phyloP scores from a whole-genome alignment of 192 early-diverging fungal genomes.

The Coemansia sp. region DNA sequence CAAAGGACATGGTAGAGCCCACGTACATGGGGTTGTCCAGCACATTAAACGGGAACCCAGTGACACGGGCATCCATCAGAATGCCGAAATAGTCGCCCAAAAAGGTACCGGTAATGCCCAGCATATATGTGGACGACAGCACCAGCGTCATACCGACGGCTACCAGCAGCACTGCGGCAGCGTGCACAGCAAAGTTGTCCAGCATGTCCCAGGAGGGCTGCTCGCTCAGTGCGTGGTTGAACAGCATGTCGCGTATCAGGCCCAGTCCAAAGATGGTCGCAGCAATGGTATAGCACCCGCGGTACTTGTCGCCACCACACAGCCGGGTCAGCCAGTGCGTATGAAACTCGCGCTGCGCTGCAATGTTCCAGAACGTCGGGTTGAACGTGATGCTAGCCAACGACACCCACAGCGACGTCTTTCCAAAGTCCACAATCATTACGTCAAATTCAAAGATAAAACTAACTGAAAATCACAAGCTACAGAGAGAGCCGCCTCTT shows the following conservation, averaged over 20 bases:
- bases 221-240: constrained; percentile 63
- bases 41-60: constrained; percentile 89
- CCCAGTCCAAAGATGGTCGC: constrained; percentile 78
- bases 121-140: constrained; percentile 75
- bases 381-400: constrained; percentile 79
- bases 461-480: no score
- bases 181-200: constrained; percentile 47
- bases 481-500: no score
- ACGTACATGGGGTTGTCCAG: constrained; percentile 94
- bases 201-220: constrained; percentile 64
- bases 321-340: constrained; percentile 68
- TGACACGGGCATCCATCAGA: constrained; percentile 79
- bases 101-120: constrained; percentile 90
- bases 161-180: constrained; percentile 55
- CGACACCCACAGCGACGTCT: constrained; percentile 67
- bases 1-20: constrained; percentile 83
- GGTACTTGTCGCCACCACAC: constrained; percentile 62
- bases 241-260: constrained; percentile 76
- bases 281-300: constrained; percentile 81
- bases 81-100: constrained; percentile 96
- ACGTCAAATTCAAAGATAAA: no score
- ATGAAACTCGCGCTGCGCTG: constrained; percentile 79
- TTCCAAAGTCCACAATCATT: constrained; percentile 57
- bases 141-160: constrained; percentile 71
- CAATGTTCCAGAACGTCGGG: constrained; percentile 87